Percentiles rank a stretch among this genome's conserved stretches.
Evolutionary conservation across 805 yeast species (phyloP).

Genomic region (Yamadazyma tumulicola): DNA sequence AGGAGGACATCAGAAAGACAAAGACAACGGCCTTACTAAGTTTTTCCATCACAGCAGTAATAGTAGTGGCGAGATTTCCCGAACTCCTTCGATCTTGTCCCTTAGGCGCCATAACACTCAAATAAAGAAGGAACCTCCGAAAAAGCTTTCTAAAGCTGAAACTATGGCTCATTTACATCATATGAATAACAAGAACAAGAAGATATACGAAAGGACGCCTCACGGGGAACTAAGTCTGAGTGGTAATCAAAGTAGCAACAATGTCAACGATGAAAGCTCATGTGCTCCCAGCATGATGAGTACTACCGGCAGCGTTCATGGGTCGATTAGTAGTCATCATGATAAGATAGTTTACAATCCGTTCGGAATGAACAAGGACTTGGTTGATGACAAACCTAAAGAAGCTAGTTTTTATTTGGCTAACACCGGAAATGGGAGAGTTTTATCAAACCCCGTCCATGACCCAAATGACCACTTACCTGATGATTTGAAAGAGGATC

Average conservation of each 20-base stretch:
- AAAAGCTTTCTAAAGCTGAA: constrained; percentile 27
- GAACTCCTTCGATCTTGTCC: constrained; percentile 19
- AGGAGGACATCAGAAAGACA: constrained; percentile 1
- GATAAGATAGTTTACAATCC: constrained; percentile 62
- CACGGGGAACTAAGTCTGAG: no score
- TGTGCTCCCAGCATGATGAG: not conserved
- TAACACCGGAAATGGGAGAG: constrained; percentile 42
- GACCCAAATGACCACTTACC: constrained; percentile 68
- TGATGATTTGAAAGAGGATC: constrained; percentile 44
- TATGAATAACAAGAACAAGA: constrained; percentile 25
- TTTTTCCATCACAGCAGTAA: constrained; percentile 19
- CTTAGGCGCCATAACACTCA: constrained; percentile 18
- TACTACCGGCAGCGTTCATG: constrained; percentile 1
- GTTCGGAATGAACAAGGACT: constrained; percentile 48
- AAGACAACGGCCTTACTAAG: constrained; percentile 4
- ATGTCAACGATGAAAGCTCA: not conserved
- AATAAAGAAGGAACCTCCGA: constrained; percentile 8
- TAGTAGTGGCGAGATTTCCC: constrained; percentile 48
- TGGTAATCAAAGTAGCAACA: not conserved
- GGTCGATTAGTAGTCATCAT: constrained; percentile 12
- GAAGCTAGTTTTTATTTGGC: constrained; percentile 25
- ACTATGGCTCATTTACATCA: constrained; percentile 36
- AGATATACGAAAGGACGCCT: constrained; percentile 8
- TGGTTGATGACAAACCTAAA: constrained; percentile 22
- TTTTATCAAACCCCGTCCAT: constrained; percentile 58